Evolutionary conservation across 148 eudicot species (phyloP).

Genomic region (Silene uniflora): DNA sequence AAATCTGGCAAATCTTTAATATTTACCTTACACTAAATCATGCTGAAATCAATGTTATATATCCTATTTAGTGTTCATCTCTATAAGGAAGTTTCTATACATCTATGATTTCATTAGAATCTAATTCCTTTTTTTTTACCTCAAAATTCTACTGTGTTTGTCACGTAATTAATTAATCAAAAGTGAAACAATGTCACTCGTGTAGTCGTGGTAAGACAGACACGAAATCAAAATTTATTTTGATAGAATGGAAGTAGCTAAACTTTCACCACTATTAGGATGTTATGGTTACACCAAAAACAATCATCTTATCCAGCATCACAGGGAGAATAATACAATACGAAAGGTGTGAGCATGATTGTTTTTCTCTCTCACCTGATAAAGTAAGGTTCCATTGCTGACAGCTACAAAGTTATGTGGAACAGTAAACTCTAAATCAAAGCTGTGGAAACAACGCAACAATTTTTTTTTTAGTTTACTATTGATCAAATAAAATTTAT

Average conservation of each 20-base stretch:
- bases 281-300: constrained; percentile 11
- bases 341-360: neutral
- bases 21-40: neutral
- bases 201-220: neutral
- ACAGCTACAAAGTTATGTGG: constrained; percentile 81
- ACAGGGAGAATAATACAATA: neutral
- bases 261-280: neutral
- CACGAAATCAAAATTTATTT: neutral
- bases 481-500: constrained; percentile 7
- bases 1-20: neutral
- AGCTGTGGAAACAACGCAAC: constrained; percentile 44
- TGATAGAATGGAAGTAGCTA: neutral
- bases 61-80: neutral
- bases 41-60: neutral
- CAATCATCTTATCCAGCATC: neutral
- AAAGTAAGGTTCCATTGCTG: constrained; percentile 82
- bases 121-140: neutral
- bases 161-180: neutral
- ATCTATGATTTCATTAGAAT: neutral
- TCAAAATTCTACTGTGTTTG: neutral
- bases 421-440: constrained; percentile 92
- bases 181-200: neutral
- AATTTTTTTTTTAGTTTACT: constrained; percentile 12
- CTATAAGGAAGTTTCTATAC: neutral
- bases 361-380: constrained; percentile 53